Base-by-base conservation (phyloP, 2,329 filamentous ascomycete species). In the Ophiocordyceps australis region DNA sequence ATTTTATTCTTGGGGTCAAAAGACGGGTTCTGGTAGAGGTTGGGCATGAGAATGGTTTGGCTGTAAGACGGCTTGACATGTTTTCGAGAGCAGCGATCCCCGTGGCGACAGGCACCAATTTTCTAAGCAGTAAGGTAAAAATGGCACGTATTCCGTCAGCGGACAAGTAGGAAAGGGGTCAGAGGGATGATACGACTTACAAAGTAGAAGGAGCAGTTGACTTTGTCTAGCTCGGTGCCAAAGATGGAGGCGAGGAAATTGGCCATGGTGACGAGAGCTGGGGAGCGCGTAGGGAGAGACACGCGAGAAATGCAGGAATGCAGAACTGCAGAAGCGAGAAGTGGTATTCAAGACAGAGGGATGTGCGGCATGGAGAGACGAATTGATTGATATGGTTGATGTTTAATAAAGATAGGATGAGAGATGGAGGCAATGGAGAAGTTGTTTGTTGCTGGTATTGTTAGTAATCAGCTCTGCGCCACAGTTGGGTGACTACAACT, bases 171-270 rank as follows among this genome's bases (percentile, higher is more conserved):
- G 14, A 24, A 17, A 16, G 15, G 14, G 9, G 14, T n/a, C n/a
- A 10, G 15, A 17, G 9, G 15, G 14, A 18, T 14, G 15, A 17
- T 10, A 20, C 12, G 20, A 42, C 50, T 39, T 46, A 54, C 51
- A 33, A 58, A 58, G 73, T 98, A 98, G 71, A 98, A 98, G 30
- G 79, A 89, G 70, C 89, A 94, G 69, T 95, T 94, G 62, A 94
- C 85, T 51, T 86, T 98, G 74, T 98, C 89, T 56, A 95, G 89
- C 67, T 98, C 89, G 17, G 89, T 98, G 46, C 89, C 89, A 65
- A 98, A 98, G 60, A 98, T 98, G 50, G 83, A 93, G 45, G 89
- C 89, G 52, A 98, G 79, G 52, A 94, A 95, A 65, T 94, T 94
- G 47, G 85, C 85, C 85, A 93, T 93, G 31, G 26, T 54, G 40